Evolutionary conservation across 2,329 filamentous ascomycete species (phyloP).

Genomic region (Colletotrichum gloeosporioides): DNA sequence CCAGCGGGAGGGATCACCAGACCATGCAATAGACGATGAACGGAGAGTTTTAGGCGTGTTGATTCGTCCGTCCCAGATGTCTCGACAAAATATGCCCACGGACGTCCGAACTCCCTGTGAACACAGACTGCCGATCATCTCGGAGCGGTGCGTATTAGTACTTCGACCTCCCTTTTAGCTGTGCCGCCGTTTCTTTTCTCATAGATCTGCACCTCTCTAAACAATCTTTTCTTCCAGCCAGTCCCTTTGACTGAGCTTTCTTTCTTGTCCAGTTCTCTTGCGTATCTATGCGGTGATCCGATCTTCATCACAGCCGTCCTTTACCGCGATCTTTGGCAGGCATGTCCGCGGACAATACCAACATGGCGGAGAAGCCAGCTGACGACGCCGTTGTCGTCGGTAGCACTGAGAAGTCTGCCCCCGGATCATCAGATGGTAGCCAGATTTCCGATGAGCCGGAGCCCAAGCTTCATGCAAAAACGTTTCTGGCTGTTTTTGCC

Average conservation of each 20-base stretch:
- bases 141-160: not conserved
- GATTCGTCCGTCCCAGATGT: not conserved
- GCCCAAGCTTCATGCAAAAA: conserved; percentile 36
- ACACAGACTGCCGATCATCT: not conserved
- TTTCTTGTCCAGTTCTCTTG: not conserved
- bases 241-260: not conserved
- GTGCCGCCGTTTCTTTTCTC: not conserved
- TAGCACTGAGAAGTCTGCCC: not conserved
- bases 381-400: not conserved
- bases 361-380: not conserved
- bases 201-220: not conserved
- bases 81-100: not conserved
- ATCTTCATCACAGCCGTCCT: not conserved
- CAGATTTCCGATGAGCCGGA: not conserved
- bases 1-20: not conserved
- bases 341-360: not conserved
- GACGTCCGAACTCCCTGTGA: not conserved
- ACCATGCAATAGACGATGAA: not conserved
- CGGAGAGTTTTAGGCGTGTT: not conserved
- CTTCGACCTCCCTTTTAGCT: not conserved
- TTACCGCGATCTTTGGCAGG: not conserved
- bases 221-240: not conserved
- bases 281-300: not conserved
- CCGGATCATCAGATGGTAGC: not conserved
- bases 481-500: conserved; percentile 37